phyloP scores from a whole-genome alignment of 164 flowering plant species.

The Chimonanthus praecox region DNA sequence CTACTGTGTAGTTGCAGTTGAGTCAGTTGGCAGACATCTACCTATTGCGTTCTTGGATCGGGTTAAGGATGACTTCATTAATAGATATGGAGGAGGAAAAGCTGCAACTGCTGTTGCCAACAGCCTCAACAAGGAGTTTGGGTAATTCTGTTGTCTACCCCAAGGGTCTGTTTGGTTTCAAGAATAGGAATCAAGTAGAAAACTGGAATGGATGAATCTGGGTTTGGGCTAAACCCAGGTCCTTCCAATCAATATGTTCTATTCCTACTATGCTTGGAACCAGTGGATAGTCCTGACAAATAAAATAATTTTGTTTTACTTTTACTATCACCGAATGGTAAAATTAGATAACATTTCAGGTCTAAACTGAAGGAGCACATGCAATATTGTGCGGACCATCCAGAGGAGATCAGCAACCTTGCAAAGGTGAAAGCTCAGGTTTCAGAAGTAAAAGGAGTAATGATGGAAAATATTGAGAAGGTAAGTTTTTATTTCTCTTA shows the following conservation, averaged over 20 bases:
- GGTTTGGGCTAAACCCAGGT: too few species aligned
- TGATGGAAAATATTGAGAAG: constrained; percentile 97
- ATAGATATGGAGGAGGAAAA: constrained; percentile 54
- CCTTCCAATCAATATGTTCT: too few species aligned
- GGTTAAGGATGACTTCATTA: constrained; percentile 47
- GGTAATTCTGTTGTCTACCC: constrained; percentile 23
- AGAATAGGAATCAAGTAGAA: background rate
- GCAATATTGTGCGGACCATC: constrained; percentile 85
- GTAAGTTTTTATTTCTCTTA: constrained; percentile 19
- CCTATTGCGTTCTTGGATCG: constrained; percentile 30
- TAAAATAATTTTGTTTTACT: too few species aligned
- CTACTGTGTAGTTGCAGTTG: constrained; percentile 27
- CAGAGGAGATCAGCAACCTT: constrained; percentile 83
- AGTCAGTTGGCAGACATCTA: constrained; percentile 26
- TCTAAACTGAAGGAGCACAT: constrained; percentile 85
- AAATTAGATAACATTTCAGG: constrained; percentile 25
- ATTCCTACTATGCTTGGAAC: too few species aligned
- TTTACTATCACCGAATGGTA: background rate
- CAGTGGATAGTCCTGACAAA: too few species aligned
- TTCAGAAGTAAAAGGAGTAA: constrained; percentile 89
- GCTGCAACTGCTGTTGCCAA: constrained; percentile 46
- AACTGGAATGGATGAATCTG: background rate
- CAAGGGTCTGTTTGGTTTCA: background rate
- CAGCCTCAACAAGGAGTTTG: constrained; percentile 45
- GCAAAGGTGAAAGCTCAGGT: constrained; percentile 90